These are phyloP conservation scores for Colletotrichum sp. DNA, from an alignment of 2,329 filamentous ascomycete species.

Conservation along the genomic window DNA sequence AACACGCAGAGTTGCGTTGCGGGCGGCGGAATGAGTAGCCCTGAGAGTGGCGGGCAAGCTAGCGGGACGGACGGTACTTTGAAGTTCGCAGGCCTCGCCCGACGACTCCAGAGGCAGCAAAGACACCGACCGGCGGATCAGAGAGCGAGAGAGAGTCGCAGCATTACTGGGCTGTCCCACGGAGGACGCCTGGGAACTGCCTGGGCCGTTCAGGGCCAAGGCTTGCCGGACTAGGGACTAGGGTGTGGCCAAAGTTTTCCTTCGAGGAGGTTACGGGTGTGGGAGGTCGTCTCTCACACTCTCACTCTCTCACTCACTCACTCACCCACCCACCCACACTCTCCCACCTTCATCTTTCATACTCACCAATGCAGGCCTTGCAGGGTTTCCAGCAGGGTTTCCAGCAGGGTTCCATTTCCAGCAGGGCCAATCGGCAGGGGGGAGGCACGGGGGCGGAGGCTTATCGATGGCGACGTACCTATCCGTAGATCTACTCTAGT, in stretches of 20 bases:
- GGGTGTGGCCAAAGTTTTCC: conserved; percentile 11
- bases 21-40: conserved; percentile 18
- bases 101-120: conserved; percentile 5
- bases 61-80: conserved; percentile 10
- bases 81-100: not conserved
- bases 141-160: not conserved
- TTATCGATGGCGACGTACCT: conserved; percentile 2
- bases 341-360: not conserved
- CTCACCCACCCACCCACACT: not conserved
- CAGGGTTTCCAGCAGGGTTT: not conserved
- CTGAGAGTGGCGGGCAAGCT: conserved; percentile 18
- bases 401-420: not conserved
- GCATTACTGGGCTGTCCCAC: conserved; percentile 14
- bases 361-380: not conserved
- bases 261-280: not conserved
- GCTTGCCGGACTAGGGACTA: conserved; percentile 6
- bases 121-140: not conserved
- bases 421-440: conserved; percentile 10
- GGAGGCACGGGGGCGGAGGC: conserved; percentile 1
- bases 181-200: not conserved
- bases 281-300: not conserved
- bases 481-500: not conserved
- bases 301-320: not conserved
- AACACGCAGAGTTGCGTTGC: conserved; percentile 17
- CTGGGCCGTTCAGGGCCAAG: not conserved